Percentiles rank a stretch among this genome's conserved stretches.
Evolutionary conservation across 2,329 filamentous ascomycete genomes (phyloP).

Genomic region (Fusarium algeriense): DNA sequence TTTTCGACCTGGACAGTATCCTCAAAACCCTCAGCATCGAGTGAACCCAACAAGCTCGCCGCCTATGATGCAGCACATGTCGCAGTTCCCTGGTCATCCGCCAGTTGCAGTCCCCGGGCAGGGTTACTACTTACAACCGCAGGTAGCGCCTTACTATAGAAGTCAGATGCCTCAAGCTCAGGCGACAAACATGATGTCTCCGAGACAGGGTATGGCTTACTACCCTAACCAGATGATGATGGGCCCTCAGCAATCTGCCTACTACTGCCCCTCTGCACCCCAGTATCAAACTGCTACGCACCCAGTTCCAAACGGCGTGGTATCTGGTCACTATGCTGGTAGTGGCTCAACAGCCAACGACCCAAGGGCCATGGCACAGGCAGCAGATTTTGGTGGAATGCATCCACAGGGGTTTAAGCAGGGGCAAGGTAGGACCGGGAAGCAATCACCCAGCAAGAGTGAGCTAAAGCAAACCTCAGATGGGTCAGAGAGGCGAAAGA

Average conservation of each 20-base stretch:
- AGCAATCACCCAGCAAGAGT: conserved; percentile 22
- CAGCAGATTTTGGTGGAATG: conserved; percentile 19
- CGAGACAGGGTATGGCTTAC: conserved; percentile 57
- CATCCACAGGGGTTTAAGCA: conserved; percentile 30
- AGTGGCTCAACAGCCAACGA: conserved; percentile 44
- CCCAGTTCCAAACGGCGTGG: conserved; percentile 50
- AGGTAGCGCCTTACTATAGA: conserved; percentile 60
- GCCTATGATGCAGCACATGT: conserved; percentile 56
- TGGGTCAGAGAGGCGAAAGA: conserved; percentile 41
- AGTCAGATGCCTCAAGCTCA: conserved; percentile 56
- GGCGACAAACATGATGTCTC: conserved; percentile 51
- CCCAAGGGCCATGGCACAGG: conserved; percentile 39
- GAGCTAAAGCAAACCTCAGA: conserved; percentile 40
- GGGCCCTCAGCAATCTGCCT: conserved; percentile 56
- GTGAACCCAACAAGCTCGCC: conserved; percentile 53
- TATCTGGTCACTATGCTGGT: conserved; percentile 53
- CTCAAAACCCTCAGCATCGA: conserved; percentile 51
- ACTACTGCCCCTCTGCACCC: conserved; percentile 59
- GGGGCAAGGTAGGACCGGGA: conserved; percentile 41
- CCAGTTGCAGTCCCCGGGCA: conserved; percentile 56
- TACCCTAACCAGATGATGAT: conserved; percentile 60
- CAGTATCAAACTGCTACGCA: conserved; percentile 54
- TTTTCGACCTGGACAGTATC: conserved; percentile 56
- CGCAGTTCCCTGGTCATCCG: conserved; percentile 56
- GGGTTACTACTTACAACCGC: conserved; percentile 62